Conservation (phyloP, 2,329 filamentous ascomycete genomes). For the Xylaria sp. region DNA sequence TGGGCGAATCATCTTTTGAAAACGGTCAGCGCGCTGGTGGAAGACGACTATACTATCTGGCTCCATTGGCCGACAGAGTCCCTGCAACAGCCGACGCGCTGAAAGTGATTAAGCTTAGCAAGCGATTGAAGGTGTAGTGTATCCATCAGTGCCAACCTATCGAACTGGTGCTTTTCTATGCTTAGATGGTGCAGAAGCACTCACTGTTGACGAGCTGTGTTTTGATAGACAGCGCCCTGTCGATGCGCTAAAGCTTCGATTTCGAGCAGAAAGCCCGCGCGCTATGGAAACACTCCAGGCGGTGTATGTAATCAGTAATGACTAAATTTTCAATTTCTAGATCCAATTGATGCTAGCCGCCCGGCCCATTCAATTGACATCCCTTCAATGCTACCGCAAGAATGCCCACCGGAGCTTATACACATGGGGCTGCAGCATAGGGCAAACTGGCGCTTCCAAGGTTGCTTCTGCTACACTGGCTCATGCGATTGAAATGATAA, state of each 20-base stretch:
- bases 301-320: not conserved
- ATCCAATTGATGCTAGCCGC: not conserved
- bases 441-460: not conserved
- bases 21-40: not conserved
- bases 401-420: not conserved
- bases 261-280: not conserved
- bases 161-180: not conserved
- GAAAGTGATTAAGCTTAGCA: not conserved
- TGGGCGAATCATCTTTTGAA: conserved; percentile 14
- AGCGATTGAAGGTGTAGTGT: too few relatives aligned
- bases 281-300: not conserved
- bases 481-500: not conserved
- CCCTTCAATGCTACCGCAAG: not conserved
- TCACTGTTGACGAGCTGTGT: not conserved
- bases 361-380: not conserved
- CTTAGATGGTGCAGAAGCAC: not conserved
- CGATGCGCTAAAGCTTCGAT: not conserved
- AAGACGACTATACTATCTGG: conserved; percentile 12
- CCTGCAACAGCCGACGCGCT: not conserved
- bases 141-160: too few relatives aligned
- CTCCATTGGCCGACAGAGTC: conserved; percentile 6
- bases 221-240: not conserved
- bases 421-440: not conserved
- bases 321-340: too few relatives aligned
- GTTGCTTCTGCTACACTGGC: not conserved